phyloP scores from a whole-genome alignment of 2,329 filamentous ascomycete species.

The Aureobasidium sp. region DNA sequence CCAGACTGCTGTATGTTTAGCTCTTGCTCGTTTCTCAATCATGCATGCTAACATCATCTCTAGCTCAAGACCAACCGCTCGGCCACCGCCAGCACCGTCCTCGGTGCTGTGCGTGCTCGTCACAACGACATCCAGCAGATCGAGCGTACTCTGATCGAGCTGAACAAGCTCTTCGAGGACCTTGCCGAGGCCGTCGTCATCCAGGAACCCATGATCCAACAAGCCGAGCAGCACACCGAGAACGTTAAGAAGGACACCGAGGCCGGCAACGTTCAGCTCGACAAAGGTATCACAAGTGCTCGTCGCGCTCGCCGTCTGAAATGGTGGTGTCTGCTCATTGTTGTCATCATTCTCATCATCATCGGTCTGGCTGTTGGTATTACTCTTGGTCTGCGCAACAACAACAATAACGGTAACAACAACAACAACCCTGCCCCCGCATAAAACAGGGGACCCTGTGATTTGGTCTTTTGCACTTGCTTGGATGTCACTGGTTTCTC shows the following conservation, averaged over 20 bases:
- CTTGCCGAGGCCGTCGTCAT: constrained; percentile 65
- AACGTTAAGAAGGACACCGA: constrained; percentile 58
- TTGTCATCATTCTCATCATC: constrained; percentile 39
- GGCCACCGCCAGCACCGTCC: constrained; percentile 61
- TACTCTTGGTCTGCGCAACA: constrained; percentile 33
- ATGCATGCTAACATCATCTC: constrained; percentile 9
- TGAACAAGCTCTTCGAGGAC: constrained; percentile 62
- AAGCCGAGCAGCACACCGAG: constrained; percentile 56
- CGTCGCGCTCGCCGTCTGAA: constrained; percentile 64
- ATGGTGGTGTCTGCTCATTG: constrained; percentile 65
- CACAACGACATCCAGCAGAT: constrained; percentile 79
- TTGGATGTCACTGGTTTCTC: background rate
- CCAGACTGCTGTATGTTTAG: constrained; percentile 61
- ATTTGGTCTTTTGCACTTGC: background rate
- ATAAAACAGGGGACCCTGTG: background rate
- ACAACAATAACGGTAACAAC: background rate
- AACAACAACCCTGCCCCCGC: background rate
- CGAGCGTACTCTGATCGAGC: constrained; percentile 63
- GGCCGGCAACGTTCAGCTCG: constrained; percentile 60
- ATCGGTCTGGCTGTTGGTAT: constrained; percentile 42
- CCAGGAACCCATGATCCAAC: constrained; percentile 56
- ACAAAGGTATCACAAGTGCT: constrained; percentile 58
- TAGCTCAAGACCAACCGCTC: constrained; percentile 67
- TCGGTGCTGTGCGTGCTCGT: constrained; percentile 70
- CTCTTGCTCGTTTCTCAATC: background rate